Evolutionary conservation across 2,329 filamentous ascomycete species (phyloP), one percentile per base, ranked within the genome.

Genomic region (Trichoderma cornu-damae): DNA sequence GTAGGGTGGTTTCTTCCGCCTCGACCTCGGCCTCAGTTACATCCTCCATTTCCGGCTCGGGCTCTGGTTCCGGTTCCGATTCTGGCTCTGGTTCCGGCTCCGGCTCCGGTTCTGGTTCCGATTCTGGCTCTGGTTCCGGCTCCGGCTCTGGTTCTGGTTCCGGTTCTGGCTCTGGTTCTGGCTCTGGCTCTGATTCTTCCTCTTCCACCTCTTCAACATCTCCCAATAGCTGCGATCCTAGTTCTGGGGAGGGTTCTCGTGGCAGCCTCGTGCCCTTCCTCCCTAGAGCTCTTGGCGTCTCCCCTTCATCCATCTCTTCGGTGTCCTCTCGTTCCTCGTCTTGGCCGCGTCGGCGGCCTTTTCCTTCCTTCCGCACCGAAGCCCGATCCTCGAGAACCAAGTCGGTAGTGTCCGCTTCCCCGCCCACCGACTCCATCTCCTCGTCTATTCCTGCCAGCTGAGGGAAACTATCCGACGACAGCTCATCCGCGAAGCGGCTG

Each of bases 211-310:
- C 57, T 16, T n/a, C 48, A 3, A 67, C 63, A 8, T 69, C 66
- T 43, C 73, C 70, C 8, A 66, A 58, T 3, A 59, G 64, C 11
- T 68, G 68, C 0, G 72, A 73, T 9, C 74, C 73, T 3, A 74
- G 67, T 43, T 79, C 76, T 2, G 75, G 73, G 0, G 77, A 78
- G 2, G 63, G 68, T n/a, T 67, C 68, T 22, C 67, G 67, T 3
- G 67, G 60, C 12, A 65, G 62, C 40, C 76, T 73, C 2, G 68
- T 70, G 1, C 77, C 75, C 61, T 79, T 81, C 51, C 67, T 71
- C 6, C 75, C 72, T 6, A 80, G 64, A 0, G 58, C 58, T 62
- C 54, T 66, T 63, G 78, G 78, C 3, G 76, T 75, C 61, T 80
- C 75, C 4, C 65, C 60, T 2, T 67, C 73, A 35, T 71, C 67